Conservation (phyloP, 192 early-diverging fungal species). For the Umbelopsis isabellina region DNA sequence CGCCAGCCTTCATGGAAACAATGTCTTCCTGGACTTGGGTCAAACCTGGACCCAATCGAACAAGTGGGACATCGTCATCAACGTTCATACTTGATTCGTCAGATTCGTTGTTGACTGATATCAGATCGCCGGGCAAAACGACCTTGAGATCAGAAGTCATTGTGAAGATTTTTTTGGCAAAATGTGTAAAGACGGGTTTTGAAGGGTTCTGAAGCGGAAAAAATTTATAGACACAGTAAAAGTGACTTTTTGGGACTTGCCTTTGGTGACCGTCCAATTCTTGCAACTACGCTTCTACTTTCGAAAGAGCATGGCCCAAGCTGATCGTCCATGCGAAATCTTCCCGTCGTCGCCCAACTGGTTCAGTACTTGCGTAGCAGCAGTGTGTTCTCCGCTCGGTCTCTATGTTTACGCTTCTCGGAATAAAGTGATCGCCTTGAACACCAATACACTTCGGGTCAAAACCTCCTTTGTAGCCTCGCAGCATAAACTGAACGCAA, state of each 20-base stretch:
- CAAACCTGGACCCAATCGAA: slow-evolving; percentile 85
- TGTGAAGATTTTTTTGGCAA: not conserved
- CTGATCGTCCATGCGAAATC: not conserved
- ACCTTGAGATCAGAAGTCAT: slow-evolving; percentile 34
- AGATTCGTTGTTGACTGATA: slow-evolving; percentile 36
- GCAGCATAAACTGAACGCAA: slow-evolving; percentile 6
- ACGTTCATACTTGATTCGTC: slow-evolving; percentile 5
- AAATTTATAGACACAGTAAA: too few species aligned
- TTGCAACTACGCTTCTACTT: not conserved
- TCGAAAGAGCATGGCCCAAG: not conserved
- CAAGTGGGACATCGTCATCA: slow-evolving; percentile 35
- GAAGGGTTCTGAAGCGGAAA: too few species aligned
- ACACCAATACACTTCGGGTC: slow-evolving; percentile 1
- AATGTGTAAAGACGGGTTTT: not conserved
- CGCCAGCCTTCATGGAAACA: slow-evolving; percentile 74
- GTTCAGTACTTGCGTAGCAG: not conserved
- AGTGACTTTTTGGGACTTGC: too few species aligned
- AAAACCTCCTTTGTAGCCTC: slow-evolving; percentile 1
- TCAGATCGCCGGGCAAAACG: slow-evolving; percentile 59
- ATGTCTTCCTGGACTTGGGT: slow-evolving; percentile 67
- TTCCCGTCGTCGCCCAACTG: slow-evolving; percentile 10
- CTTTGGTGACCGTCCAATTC: too few species aligned
- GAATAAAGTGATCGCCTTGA: slow-evolving; percentile 1
- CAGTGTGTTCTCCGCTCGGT: not conserved
- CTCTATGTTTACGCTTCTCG: slow-evolving; percentile 12